These are phyloP conservation scores for Margaritispora aquatica DNA, from an alignment of 495 filamentous ascomycete species.

Conservation along the genomic window DNA sequence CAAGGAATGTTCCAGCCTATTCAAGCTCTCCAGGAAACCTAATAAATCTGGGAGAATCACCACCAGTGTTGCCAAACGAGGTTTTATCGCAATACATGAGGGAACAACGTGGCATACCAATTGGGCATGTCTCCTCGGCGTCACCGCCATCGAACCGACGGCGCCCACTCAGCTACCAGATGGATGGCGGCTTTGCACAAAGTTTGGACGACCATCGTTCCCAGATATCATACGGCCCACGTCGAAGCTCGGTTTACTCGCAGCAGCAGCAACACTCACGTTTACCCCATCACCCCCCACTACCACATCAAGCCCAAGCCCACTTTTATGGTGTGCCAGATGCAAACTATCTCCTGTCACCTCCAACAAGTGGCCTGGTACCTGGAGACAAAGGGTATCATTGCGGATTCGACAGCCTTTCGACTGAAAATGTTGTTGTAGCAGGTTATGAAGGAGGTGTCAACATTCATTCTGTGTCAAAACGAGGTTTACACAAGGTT, in stretches of 20 bases:
- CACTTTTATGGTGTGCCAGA: slow-evolving; percentile 62
- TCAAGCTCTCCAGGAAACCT: slow-evolving; percentile 50
- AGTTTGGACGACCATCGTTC: slow-evolving; percentile 34
- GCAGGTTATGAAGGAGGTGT: slow-evolving; percentile 70
- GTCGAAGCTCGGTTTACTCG: slow-evolving; percentile 56
- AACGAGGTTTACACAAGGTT: slow-evolving; percentile 56
- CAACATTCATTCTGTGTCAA: slow-evolving; percentile 63
- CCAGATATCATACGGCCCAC: slow-evolving; percentile 33
- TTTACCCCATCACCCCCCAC: slow-evolving; percentile 52
- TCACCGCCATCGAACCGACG: slow-evolving; percentile 39
- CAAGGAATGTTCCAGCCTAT: slow-evolving; percentile 37
- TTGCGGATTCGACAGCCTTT: slow-evolving; percentile 71
- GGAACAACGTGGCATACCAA: slow-evolving; percentile 28
- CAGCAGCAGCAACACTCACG: slow-evolving; percentile 44
- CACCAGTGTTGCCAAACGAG: slow-evolving; percentile 47
- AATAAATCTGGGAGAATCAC: slow-evolving; percentile 46
- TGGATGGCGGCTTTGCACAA: slow-evolving; percentile 38
- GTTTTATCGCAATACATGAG: slow-evolving; percentile 28
- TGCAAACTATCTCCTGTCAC: slow-evolving; percentile 59
- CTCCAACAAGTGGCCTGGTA: slow-evolving; percentile 40
- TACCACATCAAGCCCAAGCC: slow-evolving; percentile 75
- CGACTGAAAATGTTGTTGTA: slow-evolving; percentile 57
- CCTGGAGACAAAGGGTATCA: slow-evolving; percentile 62
- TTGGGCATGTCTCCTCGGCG: slow-evolving; percentile 31
- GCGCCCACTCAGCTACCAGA: slow-evolving; percentile 45